Evolutionary conservation across 169 alveolate genomes (phyloP).

Genomic region (Plasmodium knowlesi): DNA sequence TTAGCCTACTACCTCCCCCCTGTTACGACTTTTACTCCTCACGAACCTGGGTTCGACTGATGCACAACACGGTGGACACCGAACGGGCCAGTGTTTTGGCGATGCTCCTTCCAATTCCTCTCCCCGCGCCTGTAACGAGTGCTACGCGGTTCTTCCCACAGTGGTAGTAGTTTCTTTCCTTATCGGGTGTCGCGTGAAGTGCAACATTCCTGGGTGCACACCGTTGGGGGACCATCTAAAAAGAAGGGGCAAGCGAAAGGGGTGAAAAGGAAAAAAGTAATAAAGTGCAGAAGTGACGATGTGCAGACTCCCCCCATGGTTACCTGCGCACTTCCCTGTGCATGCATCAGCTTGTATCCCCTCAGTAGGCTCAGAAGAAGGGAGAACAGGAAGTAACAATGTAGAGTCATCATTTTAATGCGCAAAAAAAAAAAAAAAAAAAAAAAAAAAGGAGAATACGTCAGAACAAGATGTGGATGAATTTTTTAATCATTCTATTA

Average conservation of each 20-base stretch:
- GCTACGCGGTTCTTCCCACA: slow-evolving; percentile 79
- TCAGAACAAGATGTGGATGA: neutral
- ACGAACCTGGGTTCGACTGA: slow-evolving; percentile 76
- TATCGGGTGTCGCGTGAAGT: neutral
- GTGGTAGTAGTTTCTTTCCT: slow-evolving; percentile 48
- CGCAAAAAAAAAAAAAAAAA: neutral
- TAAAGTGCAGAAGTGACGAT: neutral
- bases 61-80: slow-evolving; percentile 77
- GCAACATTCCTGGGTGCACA: neutral
- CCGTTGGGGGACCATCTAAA: slow-evolving; percentile 44
- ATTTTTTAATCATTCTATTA: neutral
- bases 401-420: slow-evolving; percentile 8
- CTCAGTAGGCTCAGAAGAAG: slow-evolving; percentile 4
- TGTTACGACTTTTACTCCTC: neutral
- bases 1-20: neutral
- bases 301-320: neutral
- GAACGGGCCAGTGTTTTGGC: slow-evolving; percentile 78
- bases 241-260: slow-evolving; percentile 9
- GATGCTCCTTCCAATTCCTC: slow-evolving; percentile 80
- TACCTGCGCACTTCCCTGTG: slow-evolving; percentile 25
- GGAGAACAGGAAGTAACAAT: slow-evolving; percentile 2
- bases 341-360: slow-evolving; percentile 22
- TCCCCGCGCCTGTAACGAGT: slow-evolving; percentile 81
- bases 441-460: neutral
- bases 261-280: neutral